A percentile compares a stretch with the other conserved stretches of the same genome.
Evolutionary conservation across 495 filamentous ascomycete genomes (phyloP).

Genomic region (Xylaria intraflava): DNA sequence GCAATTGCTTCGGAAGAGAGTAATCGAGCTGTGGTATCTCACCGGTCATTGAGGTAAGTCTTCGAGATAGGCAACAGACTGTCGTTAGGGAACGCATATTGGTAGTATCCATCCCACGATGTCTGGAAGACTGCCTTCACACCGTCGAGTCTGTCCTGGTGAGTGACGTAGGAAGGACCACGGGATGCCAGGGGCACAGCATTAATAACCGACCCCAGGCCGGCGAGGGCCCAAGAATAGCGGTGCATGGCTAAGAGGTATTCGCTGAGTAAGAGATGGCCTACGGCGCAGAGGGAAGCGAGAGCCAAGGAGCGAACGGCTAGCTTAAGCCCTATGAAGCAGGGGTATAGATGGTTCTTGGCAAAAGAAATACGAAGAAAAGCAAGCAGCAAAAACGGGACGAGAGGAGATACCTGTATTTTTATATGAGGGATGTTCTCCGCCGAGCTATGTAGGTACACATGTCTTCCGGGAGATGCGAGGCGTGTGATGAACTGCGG

Average conservation of each 20-base stretch:
- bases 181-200: constrained; percentile 11
- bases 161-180: constrained; percentile 24
- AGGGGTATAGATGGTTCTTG: too few relatives aligned
- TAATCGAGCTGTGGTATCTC: constrained; percentile 12
- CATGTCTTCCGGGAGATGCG: constrained; percentile 1
- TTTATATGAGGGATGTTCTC: constrained; percentile 17
- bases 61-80: constrained; percentile 66
- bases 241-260: constrained; percentile 3
- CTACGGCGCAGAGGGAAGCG: neutral
- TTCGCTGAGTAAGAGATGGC: neutral
- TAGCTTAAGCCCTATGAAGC: neutral
- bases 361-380: neutral
- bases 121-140: constrained; percentile 69
- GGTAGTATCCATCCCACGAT: constrained; percentile 75
- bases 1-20: neutral
- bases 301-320: constrained; percentile 1
- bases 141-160: constrained; percentile 47
- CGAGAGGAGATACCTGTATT: constrained; percentile 14
- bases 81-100: constrained; percentile 75
- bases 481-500: constrained; percentile 6
- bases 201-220: constrained; percentile 9
- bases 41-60: constrained; percentile 62
- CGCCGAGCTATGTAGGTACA: too few relatives aligned
- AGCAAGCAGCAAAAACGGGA: neutral
- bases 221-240: constrained; percentile 6